A percentile compares a stretch with the other conserved stretches of the same genome.
Conservation (phyloP, 1,139 yeast species). For the Waltiozyma sp. region DNA sequence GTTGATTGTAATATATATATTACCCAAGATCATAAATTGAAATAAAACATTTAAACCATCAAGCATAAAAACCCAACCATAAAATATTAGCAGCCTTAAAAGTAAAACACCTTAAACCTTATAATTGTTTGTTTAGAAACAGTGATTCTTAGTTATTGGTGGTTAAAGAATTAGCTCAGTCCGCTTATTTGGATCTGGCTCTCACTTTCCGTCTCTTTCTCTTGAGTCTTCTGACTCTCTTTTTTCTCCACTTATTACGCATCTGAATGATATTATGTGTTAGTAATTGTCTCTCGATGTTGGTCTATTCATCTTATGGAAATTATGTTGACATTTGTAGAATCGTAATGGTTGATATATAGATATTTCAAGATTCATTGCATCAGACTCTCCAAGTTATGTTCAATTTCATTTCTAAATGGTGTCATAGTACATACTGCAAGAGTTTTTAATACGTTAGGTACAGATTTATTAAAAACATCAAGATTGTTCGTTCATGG, state of each 20-base stretch:
- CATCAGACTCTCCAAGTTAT: background rate
- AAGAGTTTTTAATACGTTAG: slow-evolving; percentile 4
- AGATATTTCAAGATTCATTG: background rate
- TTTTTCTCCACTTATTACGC: slow-evolving; percentile 98
- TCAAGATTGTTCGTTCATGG: background rate
- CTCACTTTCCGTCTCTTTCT: slow-evolving; percentile 99
- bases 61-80: background rate
- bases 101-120: too few species aligned
- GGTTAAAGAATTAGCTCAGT: slow-evolving; percentile 18
- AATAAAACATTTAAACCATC: background rate
- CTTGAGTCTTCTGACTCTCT: slow-evolving; percentile 99
- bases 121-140: background rate
- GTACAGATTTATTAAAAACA: background rate
- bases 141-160: background rate
- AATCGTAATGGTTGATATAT: too few species aligned
- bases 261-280: slow-evolving; percentile 24
- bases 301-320: too few species aligned
- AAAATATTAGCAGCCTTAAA: background rate
- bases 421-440: slow-evolving; percentile 4
- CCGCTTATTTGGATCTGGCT: slow-evolving; percentile 96
- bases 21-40: background rate
- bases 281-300: slow-evolving; percentile 4
- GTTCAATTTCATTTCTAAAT: background rate
- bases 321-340: too few species aligned
- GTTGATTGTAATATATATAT: background rate